These are phyloP conservation scores for Annulohypoxylon stygium DNA, from an alignment of 495 filamentous ascomycete genomes.

Conservation along the genomic window DNA sequence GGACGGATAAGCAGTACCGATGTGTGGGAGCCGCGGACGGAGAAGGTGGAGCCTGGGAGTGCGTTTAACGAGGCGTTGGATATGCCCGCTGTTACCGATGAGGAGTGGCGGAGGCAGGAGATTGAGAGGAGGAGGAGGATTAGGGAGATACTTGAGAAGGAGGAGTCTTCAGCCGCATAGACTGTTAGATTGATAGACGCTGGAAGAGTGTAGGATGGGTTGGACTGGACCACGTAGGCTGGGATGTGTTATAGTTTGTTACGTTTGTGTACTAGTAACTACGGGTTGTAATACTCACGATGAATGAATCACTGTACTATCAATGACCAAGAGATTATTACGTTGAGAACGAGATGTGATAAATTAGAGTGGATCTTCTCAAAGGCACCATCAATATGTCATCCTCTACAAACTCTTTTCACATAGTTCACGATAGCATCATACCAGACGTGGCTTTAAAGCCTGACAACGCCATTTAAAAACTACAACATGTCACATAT, in stretches of 20 bases:
- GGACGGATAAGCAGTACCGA: constrained; percentile 83
- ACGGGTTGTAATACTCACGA: neutral
- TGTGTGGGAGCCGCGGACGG: constrained; percentile 82
- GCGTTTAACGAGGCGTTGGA: constrained; percentile 61
- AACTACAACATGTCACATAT: constrained; percentile 11
- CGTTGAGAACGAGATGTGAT: neutral
- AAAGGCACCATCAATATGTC: neutral
- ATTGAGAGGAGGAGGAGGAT: neutral
- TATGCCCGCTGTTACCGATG: constrained; percentile 69
- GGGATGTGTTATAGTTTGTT: neutral
- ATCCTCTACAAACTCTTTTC: neutral
- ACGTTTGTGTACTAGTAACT: constrained; percentile 1
- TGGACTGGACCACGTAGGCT: neutral
- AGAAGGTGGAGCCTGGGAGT: constrained; percentile 58
- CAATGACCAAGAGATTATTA: neutral
- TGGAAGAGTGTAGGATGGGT: neutral
- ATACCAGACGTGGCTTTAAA: neutral
- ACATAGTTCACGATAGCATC: neutral
- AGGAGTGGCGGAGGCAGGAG: constrained; percentile 61
- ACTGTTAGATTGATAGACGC: neutral
- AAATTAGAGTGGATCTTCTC: neutral
- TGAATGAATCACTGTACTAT: neutral
- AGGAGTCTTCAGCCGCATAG: neutral
- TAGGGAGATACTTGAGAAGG: neutral
- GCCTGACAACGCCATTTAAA: neutral